Base-by-base conservation (phyloP, 345 rosid species). In the Gossypium longicalyx region DNA sequence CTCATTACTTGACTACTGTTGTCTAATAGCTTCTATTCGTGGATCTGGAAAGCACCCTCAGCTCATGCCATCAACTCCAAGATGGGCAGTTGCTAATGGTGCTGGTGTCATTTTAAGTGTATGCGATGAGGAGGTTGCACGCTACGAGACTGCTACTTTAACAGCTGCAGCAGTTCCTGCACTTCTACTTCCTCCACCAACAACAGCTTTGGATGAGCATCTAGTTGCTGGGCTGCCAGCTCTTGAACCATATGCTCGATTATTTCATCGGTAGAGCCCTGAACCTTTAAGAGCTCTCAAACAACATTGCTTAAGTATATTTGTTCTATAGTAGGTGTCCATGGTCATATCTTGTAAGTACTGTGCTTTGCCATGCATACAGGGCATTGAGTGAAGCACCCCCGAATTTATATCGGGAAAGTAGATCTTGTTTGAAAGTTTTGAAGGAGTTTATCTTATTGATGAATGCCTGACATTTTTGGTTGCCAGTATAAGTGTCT, bases 1-100 rank as follows among this genome's bases (percentile, higher is more conserved):
- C 70, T 64, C 76, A 64, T 59, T 27, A 10, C 20, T 72, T 80
- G 71, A 77, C 58, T 75, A 53, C 12, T 76, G 48, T 74, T 59
- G 72, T 3, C 61, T 61, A 72, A 67, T 73, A 89, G 90, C 93
- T 78, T 86, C 94, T 81, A 85, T 97, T 71, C 92, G 93, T 44
- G 97, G 97, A 81, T 91, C 97, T 78, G 98, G 98, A 77, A 94
- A 94, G 83, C 97, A 94, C 83, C 98, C 98, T 76, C 97, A 94
- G 77, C 89, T 92, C 76, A 84, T 94, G 88, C 95, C 88, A 58
- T 88, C 98, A 10, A 89, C 97, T 17, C 98, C 98, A 49, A 86
- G 97, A 77, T 94, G 98, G 98, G 98, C 98, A 22, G 97, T 94
- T 77, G 98, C 98, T 61, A 94, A 94, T 82, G 97, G 98, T 77